Evolutionary conservation across 2,329 filamentous ascomycete species (phyloP).

Genomic region (Neophaeococcomyces mojaviensis): DNA sequence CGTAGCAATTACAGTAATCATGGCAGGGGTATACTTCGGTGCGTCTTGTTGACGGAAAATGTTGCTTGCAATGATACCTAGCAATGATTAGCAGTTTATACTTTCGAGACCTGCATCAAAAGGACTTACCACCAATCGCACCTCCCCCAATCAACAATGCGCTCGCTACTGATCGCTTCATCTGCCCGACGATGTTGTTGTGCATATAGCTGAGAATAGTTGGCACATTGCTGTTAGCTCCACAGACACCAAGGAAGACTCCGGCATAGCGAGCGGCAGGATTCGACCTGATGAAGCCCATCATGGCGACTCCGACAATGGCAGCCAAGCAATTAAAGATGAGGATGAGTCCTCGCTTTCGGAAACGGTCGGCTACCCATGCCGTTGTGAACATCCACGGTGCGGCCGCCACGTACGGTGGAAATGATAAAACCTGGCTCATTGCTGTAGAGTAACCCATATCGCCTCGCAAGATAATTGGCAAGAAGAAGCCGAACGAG

Average conservation of each 20-base stretch:
- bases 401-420: slow-evolving; percentile 56
- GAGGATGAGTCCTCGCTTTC: slow-evolving; percentile 18
- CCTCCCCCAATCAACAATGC: background rate
- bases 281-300: slow-evolving; percentile 49
- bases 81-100: too few species aligned
- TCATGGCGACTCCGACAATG: slow-evolving; percentile 56
- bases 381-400: slow-evolving; percentile 52
- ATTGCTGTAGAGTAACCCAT: slow-evolving; percentile 58
- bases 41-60: slow-evolving; percentile 52
- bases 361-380: slow-evolving; percentile 1
- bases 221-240: slow-evolving; percentile 69
- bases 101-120: background rate
- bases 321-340: slow-evolving; percentile 19
- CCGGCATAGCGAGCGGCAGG: slow-evolving; percentile 60
- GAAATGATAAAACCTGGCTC: slow-evolving; percentile 64
- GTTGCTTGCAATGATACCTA: slow-evolving; percentile 57
- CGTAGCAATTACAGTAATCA: slow-evolving; percentile 41
- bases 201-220: slow-evolving; percentile 68
- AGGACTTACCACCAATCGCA: background rate
- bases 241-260: slow-evolving; percentile 65
- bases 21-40: slow-evolving; percentile 31
- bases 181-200: slow-evolving; percentile 60
- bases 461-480: slow-evolving; percentile 58
- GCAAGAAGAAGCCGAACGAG: slow-evolving; percentile 69
- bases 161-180: background rate